Evolutionary conservation across 2,329 filamentous ascomycete genomes (phyloP), one percentile per base, ranked within the genome.

Genomic region (Thielaviopsis punctulata): DNA sequence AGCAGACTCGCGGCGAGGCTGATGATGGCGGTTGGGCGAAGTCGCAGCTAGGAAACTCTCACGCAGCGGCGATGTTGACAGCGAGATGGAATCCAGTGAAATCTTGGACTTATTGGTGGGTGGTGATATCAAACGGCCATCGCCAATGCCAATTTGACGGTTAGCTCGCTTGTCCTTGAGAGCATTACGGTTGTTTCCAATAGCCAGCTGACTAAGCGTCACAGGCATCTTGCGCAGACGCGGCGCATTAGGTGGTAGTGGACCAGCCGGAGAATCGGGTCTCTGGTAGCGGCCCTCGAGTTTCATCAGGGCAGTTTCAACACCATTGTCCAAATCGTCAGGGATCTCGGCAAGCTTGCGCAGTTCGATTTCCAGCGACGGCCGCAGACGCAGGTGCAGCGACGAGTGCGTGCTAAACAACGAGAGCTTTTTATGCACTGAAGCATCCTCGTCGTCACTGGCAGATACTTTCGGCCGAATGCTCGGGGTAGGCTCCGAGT

Each of bases 281-380:
- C 73, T 80, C 62, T 82, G 75, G 59, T 82, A 92, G 58, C 79
- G 90, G 9, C 92, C 92, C 68, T 98, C 92, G 0, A 98, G 73
- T 61, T 96, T 98, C 59, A 89, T 68, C 49, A 98, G 65, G 0
- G 92, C 86, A n/a, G 89, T 88, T 62, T 96, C 92, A 23, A 96
- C 81, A 12, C 90, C 90, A 6, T 87, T 87, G 61, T 93, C 86
- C 15, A 69, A 63, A 36, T 93, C 86, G 61, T 95, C 89, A 0
- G 90, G 87, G 23, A 96, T 86, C 52, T 85, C 81, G 2, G 89
- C 86, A 51, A 98, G 77, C 59, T 86, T 86, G 55, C 89, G 81
- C 1, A 93, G 86, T 60, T 94, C 88, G 2, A 77, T 82, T 64
- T 96, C 87, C 59, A 96, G 95, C 0, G 89, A 95, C 1, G 78